Evolutionary conservation across 495 filamentous ascomycete species (phyloP), one percentile per base, ranked within the genome.

Genomic region (Collariella sp.): DNA sequence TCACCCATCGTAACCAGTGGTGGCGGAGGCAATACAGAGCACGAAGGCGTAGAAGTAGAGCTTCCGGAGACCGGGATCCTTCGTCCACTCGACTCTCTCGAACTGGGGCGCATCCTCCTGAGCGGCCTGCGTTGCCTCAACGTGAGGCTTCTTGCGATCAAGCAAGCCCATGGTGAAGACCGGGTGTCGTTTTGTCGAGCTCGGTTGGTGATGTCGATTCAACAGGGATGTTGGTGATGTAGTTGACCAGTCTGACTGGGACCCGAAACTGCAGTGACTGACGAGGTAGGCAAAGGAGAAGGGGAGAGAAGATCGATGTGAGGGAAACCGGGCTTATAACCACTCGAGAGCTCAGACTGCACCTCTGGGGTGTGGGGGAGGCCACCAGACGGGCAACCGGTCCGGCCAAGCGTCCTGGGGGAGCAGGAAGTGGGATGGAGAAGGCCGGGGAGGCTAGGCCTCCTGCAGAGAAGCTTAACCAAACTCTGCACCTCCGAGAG

Each of bases 1-100:
- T 43, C 66, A 77, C 73, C 74, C 83, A 75, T 87, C 83, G 68
- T 86, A 87, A 66, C 83, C 83, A 40, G 78, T 80, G 42, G 79
- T 84, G 18, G 80, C 79, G 13, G 82, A 83, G 19, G 79, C 79
- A 56, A 85, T 60, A 51, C 79, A 83, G 34, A 84, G 76, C 40
- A 84, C 63, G 49, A 75, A 63, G 38, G 75, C 74, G 62, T 74
- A 81, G 57, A 76, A 76, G 66, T 83, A 83, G 10, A 85, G 78
- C 69, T 77, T 82, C 61, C 81, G 70, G 39, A 85, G 69, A 40
- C 79, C 79, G 16, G 79, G 75, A 43, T 83, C 79, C 60, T 72
- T 76, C 50, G 61, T 76, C 82, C 82, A 85, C 58, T 73, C 67
- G 47, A 84, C 80, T 57, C 69, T 70, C 61, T 80, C 78, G 52